Base-by-base conservation (phyloP, 306 rosid genomes). In the Prunus padus region DNA sequence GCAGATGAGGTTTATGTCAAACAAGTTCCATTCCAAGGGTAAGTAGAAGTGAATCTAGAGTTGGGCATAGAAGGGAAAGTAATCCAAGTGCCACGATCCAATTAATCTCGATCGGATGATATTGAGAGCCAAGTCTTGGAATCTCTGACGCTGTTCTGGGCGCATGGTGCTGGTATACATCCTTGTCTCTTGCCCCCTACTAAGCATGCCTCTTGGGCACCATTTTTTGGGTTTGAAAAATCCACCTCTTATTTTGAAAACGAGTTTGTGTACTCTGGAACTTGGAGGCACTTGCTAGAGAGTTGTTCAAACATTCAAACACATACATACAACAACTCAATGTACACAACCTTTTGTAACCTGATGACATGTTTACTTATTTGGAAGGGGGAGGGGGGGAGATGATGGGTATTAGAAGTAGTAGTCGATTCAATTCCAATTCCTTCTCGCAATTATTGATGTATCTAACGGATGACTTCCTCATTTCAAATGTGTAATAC, bases 1-100 rank as follows among this genome's bases (percentile, higher is more conserved):
- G 98, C 86, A 89, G 98, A 97, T 93, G 98, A 93, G 93, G 97
- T 64, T 87, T 89, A 71, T 66, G 93, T 59, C 90, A 95, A 55
- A 57, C 31, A 57, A 56, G 15, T 16, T 56, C 15, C 23, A 56
- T 16, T 56, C 30, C 4, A 56, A 11, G 16, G 33, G 5, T 1
- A 13, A 12, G 37, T 20, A 9, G 30, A 20, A 56, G 15, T 20
- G 23, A 8, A 11, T 20, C 13, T 22, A 22, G 30, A 56, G 30
- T 22, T 20, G 4, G 26, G 62, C 14, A 11, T 56, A 56, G 22
- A 56, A 55, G 61, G 61, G 61, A 55, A 55, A 7, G 61, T 8
- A 55, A 8, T 7, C 60, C 3, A 54, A 23, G 8, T 56, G 30
- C 55, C 55, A 18, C 9, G 8, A 16, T 51, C 22, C 56, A 18